phyloP scores from a whole-genome alignment of 148 eudicot species.

The Beta vulgaris region DNA sequence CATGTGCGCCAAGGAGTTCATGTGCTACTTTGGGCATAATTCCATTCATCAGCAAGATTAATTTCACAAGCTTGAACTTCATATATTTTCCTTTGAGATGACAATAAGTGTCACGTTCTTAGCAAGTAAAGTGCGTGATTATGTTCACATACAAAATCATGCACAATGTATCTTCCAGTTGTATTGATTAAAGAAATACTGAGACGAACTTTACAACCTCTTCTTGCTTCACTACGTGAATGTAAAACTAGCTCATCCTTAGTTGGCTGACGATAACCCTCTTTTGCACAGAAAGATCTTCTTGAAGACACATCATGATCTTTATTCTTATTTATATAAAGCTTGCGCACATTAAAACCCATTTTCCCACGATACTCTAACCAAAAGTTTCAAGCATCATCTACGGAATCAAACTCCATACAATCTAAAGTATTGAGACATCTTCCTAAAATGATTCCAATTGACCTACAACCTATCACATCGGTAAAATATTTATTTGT shows the following conservation, averaged over 20 bases:
- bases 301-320: not conserved
- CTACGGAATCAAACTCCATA: constrained; percentile 3
- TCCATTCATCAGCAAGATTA: not conserved
- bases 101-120: too few species aligned
- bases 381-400: not conserved
- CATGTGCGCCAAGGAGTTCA: not conserved
- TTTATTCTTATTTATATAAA: not conserved
- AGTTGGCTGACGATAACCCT: not conserved
- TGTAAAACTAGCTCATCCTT: not conserved
- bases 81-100: too few species aligned
- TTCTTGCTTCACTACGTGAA: not conserved
- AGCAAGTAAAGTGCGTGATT: too few species aligned
- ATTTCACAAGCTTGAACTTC: not conserved
- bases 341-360: constrained; percentile 11
- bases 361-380: not conserved
- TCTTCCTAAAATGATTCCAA: too few species aligned
- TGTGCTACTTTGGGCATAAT: constrained; percentile 3
- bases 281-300: constrained; percentile 6
- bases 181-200: not conserved
- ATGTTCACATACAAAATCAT: too few species aligned
- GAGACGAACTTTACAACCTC: not conserved
- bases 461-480: too few species aligned
- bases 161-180: not conserved
- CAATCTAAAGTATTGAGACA: too few species aligned
- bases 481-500: too few species aligned